These are phyloP conservation scores for Phytopythium ostracodes DNA, from an alignment of 352 stramenopile species.

Conservation along the genomic window DNA sequence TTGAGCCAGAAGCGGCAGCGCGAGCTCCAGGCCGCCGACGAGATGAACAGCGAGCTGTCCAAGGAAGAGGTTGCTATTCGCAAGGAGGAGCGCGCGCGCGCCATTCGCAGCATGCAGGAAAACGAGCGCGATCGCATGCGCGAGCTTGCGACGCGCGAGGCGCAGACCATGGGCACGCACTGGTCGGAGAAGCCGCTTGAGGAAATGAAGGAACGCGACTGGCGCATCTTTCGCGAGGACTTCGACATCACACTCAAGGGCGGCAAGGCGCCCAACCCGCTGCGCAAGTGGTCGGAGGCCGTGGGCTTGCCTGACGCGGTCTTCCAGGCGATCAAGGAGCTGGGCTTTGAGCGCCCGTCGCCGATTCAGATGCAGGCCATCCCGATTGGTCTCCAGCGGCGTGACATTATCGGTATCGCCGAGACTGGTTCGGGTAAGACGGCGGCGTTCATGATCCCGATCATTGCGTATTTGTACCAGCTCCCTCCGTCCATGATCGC, in stretches of 20 bases:
- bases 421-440: conserved; percentile 99
- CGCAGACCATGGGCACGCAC: conserved; percentile 78
- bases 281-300: conserved; percentile 92
- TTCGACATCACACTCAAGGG: conserved; percentile 97
- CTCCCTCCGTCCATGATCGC: conserved; percentile 84
- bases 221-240: conserved; percentile 99
- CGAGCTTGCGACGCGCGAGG: conserved; percentile 66
- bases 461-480: conserved; percentile 94
- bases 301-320: conserved; percentile 60
- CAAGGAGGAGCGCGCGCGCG: conserved; percentile 64
- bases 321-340: conserved; percentile 86
- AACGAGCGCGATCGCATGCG: conserved; percentile 51
- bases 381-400: conserved; percentile 93
- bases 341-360: conserved; percentile 96
- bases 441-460: conserved; percentile 96
- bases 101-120: conserved; percentile 69
- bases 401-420: conserved; percentile 99
- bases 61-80: conserved; percentile 55
- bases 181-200: conserved; percentile 93
- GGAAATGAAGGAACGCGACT: conserved; percentile 97
- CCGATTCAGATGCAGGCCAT: conserved; percentile 98
- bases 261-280: conserved; percentile 85
- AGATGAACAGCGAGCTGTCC: conserved; percentile 54
- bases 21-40: conserved; percentile 68
- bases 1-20: conserved; percentile 85